Percentiles rank a stretch among this genome's conserved stretches.
Evolutionary conservation across 208 protist species (phyloP).

Genomic region (Histomonas meleagridis): DNA sequence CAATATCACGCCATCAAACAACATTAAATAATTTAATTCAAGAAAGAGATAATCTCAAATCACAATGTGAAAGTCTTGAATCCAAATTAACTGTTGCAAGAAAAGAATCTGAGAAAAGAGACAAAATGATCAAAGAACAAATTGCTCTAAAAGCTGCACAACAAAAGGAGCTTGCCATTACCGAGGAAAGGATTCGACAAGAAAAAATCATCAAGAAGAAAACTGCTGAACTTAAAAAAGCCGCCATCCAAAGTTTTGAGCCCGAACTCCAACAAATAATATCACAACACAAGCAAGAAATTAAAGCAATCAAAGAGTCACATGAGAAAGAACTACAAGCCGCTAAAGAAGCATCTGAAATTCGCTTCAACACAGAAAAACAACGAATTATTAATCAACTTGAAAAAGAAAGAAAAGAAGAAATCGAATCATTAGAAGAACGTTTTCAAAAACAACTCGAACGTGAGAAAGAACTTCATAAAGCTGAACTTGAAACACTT

Average conservation of each 20-base stretch:
- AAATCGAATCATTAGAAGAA: background rate
- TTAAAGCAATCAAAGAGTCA: background rate
- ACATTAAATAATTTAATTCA: background rate
- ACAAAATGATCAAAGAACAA: background rate
- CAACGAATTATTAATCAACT: background rate
- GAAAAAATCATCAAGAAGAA: background rate
- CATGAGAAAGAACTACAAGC: background rate
- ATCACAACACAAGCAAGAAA: background rate
- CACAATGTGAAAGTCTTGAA: background rate
- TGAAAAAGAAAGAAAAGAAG: background rate
- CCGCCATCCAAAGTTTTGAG: background rate
- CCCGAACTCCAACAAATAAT: background rate
- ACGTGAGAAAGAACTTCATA: background rate
- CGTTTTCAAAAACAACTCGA: background rate
- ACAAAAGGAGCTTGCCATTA: background rate
- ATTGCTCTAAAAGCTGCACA: background rate
- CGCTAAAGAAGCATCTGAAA: background rate
- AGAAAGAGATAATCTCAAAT: background rate
- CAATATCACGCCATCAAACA: background rate
- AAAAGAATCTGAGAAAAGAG: background rate
- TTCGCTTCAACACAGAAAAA: background rate
- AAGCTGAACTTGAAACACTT: background rate
- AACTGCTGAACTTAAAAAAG: conserved; percentile 9
- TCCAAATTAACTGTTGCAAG: background rate
- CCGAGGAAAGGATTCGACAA: background rate